Conservation (phyloP, 495 filamentous ascomycete genomes). For the Bathelium albidoporum region DNA sequence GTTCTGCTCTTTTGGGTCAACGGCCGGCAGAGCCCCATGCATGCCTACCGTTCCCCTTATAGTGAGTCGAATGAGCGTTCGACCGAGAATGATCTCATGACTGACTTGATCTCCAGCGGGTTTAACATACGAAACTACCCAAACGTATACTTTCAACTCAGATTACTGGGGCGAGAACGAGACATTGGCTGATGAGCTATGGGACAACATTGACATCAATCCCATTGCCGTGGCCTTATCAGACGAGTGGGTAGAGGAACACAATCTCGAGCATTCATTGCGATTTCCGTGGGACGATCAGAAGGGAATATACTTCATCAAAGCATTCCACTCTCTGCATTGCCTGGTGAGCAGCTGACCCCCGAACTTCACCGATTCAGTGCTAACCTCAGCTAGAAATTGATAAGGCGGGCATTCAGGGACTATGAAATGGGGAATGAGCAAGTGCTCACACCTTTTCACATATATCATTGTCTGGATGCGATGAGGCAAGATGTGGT, state of each 20-base stretch:
- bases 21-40: too few species aligned
- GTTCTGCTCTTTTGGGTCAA: too few species aligned
- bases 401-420: not conserved
- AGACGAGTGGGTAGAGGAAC: constrained; percentile 8
- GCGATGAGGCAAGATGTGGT: constrained; percentile 15
- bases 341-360: constrained; percentile 12
- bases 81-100: too few species aligned
- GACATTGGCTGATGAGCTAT: constrained; percentile 7
- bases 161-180: constrained; percentile 14
- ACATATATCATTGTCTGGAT: constrained; percentile 18
- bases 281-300: constrained; percentile 19
- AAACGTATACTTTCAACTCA: constrained; percentile 6
- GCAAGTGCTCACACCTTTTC: not conserved
- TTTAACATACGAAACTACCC: constrained; percentile 12
- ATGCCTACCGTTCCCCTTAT: too few species aligned
- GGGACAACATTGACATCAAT: constrained; percentile 16
- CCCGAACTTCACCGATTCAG: not conserved
- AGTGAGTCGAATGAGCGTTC: too few species aligned
- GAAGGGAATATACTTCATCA: constrained; percentile 17
- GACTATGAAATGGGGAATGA: not conserved
- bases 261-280: constrained; percentile 6
- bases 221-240: constrained; percentile 13
- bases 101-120: constrained; percentile 7
- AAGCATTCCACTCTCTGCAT: constrained; percentile 17
- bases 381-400: too few species aligned